These are phyloP conservation scores for Podila horticola DNA, from an alignment of 192 early-diverging fungal species.

Conservation along the genomic window DNA sequence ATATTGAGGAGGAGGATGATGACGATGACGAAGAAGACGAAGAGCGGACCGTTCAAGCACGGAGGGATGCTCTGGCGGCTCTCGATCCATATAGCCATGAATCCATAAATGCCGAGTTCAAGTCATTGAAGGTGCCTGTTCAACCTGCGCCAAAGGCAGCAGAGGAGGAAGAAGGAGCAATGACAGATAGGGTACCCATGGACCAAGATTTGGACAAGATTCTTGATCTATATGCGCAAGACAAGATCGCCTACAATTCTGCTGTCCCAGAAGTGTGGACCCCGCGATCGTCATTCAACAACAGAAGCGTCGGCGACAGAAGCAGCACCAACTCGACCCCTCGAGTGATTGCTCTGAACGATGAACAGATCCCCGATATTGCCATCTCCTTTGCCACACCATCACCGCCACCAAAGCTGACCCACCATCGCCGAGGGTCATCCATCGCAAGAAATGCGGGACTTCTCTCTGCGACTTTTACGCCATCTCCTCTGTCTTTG, in stretches of 20 bases:
- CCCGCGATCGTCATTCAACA: too few species aligned
- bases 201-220: too few species aligned
- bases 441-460: slow-evolving; percentile 1
- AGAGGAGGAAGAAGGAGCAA: too few species aligned
- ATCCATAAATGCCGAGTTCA: slow-evolving; percentile 25
- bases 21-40: slow-evolving; percentile 24
- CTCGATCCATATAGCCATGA: slow-evolving; percentile 22
- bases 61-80: slow-evolving; percentile 22
- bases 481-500: not conserved
- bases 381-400: slow-evolving; percentile 22
- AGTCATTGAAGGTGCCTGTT: slow-evolving; percentile 4
- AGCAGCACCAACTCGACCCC: not conserved
- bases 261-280: too few species aligned
- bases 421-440: slow-evolving; percentile 12
- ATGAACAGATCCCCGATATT: slow-evolving; percentile 22
- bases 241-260: too few species aligned
- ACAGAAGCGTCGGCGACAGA: not conserved
- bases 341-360: not conserved
- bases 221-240: too few species aligned
- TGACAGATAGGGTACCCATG: too few species aligned
- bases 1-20: not conserved
- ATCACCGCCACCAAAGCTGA: slow-evolving; percentile 3
- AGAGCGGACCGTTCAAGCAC: slow-evolving; percentile 22
- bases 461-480: not conserved
- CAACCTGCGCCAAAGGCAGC: not conserved